These are phyloP conservation scores for Lichtheimia corymbifera DNA, from an alignment of 371 early-diverging fungal species.

Conservation along the genomic window DNA sequence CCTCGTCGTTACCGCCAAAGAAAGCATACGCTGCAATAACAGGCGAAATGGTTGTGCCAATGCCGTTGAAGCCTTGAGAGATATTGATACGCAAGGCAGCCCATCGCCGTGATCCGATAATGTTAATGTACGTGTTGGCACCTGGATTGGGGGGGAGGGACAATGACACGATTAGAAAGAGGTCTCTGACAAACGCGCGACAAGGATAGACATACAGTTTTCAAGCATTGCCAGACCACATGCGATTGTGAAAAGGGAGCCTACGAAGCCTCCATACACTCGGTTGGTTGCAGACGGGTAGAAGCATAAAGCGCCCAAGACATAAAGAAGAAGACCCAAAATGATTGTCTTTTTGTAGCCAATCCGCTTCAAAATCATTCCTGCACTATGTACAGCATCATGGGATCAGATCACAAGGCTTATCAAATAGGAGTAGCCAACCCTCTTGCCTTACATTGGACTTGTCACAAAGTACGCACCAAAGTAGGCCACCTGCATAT, in stretches of 20 bases:
- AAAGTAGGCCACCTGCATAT: constrained; percentile 54
- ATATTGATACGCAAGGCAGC: constrained; percentile 45
- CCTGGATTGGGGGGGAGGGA: constrained; percentile 10
- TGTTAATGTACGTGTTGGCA: constrained; percentile 48
- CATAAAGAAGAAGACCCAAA: constrained; percentile 42
- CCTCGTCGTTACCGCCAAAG: constrained; percentile 34
- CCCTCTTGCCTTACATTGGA: constrained; percentile 38
- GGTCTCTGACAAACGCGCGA: too few relatives aligned
- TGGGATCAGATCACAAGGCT: too few relatives aligned
- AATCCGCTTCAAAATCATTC: constrained; percentile 36
- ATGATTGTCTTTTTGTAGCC: constrained; percentile 48
- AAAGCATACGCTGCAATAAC: constrained; percentile 50
- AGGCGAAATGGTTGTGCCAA: constrained; percentile 43
- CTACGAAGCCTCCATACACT: constrained; percentile 47
- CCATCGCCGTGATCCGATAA: constrained; percentile 38
- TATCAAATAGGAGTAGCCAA: neutral
- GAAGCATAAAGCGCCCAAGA: constrained; percentile 49
- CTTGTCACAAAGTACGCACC: constrained; percentile 50
- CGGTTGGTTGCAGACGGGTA: constrained; percentile 40
- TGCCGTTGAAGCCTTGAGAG: constrained; percentile 49
- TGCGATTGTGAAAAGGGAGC: constrained; percentile 47
- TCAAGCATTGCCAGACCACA: constrained; percentile 50
- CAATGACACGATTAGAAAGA: neutral
- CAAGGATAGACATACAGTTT: constrained; percentile 28
- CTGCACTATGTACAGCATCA: constrained; percentile 27